A percentile compares a stretch with the other conserved stretches of the same genome.
phyloP scores from a whole-genome alignment of 805 yeast species.

The Candida chilensis region DNA sequence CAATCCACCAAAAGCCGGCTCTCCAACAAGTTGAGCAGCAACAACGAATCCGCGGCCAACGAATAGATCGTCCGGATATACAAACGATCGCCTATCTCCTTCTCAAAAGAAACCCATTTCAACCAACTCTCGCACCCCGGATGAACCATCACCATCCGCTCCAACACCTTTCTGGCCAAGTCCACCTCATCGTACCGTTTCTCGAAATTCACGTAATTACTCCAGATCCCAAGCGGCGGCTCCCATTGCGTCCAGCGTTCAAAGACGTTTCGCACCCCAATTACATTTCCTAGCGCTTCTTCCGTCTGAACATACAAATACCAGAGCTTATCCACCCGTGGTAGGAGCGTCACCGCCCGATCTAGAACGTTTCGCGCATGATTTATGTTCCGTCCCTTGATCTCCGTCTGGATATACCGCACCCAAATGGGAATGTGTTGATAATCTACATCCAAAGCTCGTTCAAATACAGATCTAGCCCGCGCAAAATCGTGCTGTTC shows the following conservation, averaged over 20 bases:
- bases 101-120: constrained; percentile 70
- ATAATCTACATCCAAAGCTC: constrained; percentile 73
- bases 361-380: constrained; percentile 86
- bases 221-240: constrained; percentile 65
- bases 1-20: constrained; percentile 34
- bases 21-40: constrained; percentile 9
- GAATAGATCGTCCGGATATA: constrained; percentile 58
- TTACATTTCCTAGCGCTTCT: constrained; percentile 60
- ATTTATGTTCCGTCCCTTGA: constrained; percentile 62
- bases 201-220: constrained; percentile 65
- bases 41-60: constrained; percentile 50
- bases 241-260: constrained; percentile 78
- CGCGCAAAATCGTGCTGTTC: constrained; percentile 71
- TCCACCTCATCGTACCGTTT: constrained; percentile 48
- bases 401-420: constrained; percentile 71
- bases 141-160: constrained; percentile 42
- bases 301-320: constrained; percentile 74
- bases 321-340: constrained; percentile 83
- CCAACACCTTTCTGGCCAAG: constrained; percentile 46
- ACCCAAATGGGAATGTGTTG: constrained; percentile 81
- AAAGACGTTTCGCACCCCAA: constrained; percentile 56
- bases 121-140: constrained; percentile 57
- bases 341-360: constrained; percentile 65
- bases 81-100: constrained; percentile 30
- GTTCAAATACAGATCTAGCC: constrained; percentile 81